Evolutionary conservation across 2,329 filamentous ascomycete genomes (phyloP), one percentile per base, ranked within the genome.

Genomic region (Neophaeococcomyces aloes): DNA sequence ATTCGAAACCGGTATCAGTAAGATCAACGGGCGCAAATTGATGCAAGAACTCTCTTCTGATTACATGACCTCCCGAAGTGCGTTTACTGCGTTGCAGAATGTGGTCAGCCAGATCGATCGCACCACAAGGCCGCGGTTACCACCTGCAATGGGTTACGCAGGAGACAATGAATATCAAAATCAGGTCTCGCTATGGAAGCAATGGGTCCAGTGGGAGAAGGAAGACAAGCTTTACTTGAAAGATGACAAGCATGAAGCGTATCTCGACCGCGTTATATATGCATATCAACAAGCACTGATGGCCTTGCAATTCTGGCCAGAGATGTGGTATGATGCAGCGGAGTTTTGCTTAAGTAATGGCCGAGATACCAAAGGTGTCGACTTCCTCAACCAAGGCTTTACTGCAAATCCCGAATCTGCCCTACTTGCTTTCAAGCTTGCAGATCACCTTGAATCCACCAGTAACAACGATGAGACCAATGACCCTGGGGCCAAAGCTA

Each of bases 171-270:
- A 94, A 50, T 98, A 85, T 59, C 70, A 77, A 52, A 75, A 82
- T 38, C 93, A 98, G 62, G 80, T 94, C 35, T 78, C 84, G 37
- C 70, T 91, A 21, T 98, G 91, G 91, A 87, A 86, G 60, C 80
- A 76, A 52, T 98, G 93, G 91, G 83, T 98, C 52, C 71, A 80
- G 3, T 98, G 88, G 87, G 91, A 98, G 64, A 94, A 89, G 63
- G 81, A 84, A 14, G 91, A 98, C 58, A 87, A 86, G 1, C 70
- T 98, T 2, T 85, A 94, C 18, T 69, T 96, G 42, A 84, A 85
- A 58, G 73, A 81, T 2, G 88, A 96, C 42, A 88, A 96, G 54
- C 70, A 75, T 3, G 74, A 78, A 41, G 73, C 76, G 5, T 91
- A 82, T 64, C 83, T 82, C 53, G 75, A 83, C 52, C 81, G 91